Conservation (phyloP, 2,329 filamentous ascomycete species). For the Colletotrichum salicis region DNA sequence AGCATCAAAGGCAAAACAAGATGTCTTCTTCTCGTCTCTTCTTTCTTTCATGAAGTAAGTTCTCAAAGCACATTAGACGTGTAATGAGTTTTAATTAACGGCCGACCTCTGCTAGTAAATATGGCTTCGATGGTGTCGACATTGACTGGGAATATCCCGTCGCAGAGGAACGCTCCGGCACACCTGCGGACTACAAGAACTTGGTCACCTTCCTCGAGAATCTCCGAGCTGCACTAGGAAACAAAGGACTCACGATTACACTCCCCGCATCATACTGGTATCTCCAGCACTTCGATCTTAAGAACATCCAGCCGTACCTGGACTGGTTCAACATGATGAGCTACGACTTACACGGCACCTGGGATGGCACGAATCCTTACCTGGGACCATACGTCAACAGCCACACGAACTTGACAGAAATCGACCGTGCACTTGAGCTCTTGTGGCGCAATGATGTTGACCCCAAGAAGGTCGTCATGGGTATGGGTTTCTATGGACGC, state of each 20-base stretch:
- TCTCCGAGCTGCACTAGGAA: not conserved
- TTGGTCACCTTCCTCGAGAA: not conserved
- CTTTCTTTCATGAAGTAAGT: not conserved
- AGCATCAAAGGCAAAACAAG: too few relatives aligned
- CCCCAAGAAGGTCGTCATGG: slow-evolving; percentile 54
- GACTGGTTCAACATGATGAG: slow-evolving; percentile 53
- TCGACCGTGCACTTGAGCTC: slow-evolving; percentile 52
- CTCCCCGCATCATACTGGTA: slow-evolving; percentile 42
- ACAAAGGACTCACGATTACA: slow-evolving; percentile 34
- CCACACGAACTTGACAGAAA: slow-evolving; percentile 55
- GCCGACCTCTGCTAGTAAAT: slow-evolving; percentile 37
- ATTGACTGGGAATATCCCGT: slow-evolving; percentile 55
- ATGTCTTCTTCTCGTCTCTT: too few relatives aligned
- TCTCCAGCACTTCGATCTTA: slow-evolving; percentile 41
- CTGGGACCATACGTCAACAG: not conserved
- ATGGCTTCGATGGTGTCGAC: slow-evolving; percentile 57
- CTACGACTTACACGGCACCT: slow-evolving; percentile 37
- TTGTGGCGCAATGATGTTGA: slow-evolving; percentile 58
- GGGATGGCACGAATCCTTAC: slow-evolving; percentile 42
- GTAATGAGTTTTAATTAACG: not conserved
- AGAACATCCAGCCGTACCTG: slow-evolving; percentile 38
- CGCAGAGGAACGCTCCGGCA: not conserved
- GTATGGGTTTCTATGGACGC: slow-evolving; percentile 55
- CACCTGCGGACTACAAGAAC: too few relatives aligned
- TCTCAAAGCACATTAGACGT: too few relatives aligned